phyloP scores from a whole-genome alignment of 2,329 filamentous ascomycete genomes.

The Karstenula rhodostoma region DNA sequence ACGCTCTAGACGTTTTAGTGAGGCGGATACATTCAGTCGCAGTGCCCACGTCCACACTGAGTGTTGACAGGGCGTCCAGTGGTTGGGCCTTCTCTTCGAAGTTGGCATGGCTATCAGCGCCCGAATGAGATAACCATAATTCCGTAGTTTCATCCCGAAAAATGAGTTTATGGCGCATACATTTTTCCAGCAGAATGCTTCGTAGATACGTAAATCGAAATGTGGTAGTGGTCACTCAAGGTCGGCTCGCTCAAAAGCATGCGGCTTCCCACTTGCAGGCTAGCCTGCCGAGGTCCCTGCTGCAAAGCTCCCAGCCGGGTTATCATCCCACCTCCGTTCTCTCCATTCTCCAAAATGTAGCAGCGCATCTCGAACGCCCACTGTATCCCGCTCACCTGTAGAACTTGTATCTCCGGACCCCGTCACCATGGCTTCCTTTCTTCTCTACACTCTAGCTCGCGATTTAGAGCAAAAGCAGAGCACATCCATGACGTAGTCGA shows the following conservation, averaged over 20 bases:
- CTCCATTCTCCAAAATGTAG: background rate
- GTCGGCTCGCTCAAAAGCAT: too few relatives aligned
- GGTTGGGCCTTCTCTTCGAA: background rate
- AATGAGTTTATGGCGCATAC: too few relatives aligned
- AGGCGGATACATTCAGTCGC: background rate
- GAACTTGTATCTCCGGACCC: too few relatives aligned
- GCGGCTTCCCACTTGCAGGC: background rate
- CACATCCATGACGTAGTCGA: constrained; percentile 10
- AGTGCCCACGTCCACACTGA: background rate
- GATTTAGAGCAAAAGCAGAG: constrained; percentile 1
- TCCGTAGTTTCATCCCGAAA: too few relatives aligned
- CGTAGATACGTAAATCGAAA: too few relatives aligned
- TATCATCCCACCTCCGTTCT: background rate
- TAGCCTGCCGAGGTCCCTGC: background rate
- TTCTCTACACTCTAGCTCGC: background rate
- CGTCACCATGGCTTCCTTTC: background rate
- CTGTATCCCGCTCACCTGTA: background rate
- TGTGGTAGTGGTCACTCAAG: too few relatives aligned
- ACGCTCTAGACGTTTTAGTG: background rate
- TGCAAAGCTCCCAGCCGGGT: background rate
- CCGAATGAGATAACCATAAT: too few relatives aligned
- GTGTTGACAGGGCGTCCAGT: background rate
- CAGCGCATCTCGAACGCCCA: background rate
- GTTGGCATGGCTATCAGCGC: background rate
- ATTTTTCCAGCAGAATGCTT: too few relatives aligned